Percentiles rank a stretch among this genome's conserved stretches.
These are phyloP conservation scores for Cyclotella kingstonii DNA, from an alignment of 108 stramenopile genomes.

Conservation along the genomic window DNA sequence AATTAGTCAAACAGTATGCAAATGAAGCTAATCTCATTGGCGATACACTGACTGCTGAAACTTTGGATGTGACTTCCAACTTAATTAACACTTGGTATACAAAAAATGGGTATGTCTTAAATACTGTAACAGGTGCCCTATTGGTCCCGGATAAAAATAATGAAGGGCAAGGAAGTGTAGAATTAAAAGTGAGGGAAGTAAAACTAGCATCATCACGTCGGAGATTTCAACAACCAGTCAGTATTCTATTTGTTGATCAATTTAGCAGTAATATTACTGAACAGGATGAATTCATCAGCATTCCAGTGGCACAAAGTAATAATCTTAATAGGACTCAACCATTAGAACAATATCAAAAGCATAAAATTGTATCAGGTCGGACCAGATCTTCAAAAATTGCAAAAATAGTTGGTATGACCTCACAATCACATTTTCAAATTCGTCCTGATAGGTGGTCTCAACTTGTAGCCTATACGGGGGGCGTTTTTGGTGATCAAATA, in stretches of 20 bases:
- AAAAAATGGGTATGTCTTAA: conserved; percentile 73
- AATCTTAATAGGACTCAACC: conserved; percentile 3
- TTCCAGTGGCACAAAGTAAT: conserved; percentile 7
- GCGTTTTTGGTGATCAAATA: conserved; percentile 42
- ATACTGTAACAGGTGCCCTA: conserved; percentile 69
- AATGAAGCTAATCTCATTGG: conserved; percentile 65
- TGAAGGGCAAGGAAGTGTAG: conserved; percentile 43
- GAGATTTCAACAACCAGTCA: conserved; percentile 40
- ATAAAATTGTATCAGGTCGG: conserved; percentile 56
- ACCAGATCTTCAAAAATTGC: conserved; percentile 65
- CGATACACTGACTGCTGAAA: conserved; percentile 52
- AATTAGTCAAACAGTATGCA: conserved; percentile 59
- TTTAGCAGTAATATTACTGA: conserved; percentile 52
- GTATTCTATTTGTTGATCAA: conserved; percentile 68
- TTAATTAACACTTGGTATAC: conserved; percentile 66
- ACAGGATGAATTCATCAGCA: conserved; percentile 23
- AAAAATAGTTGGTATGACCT: conserved; percentile 48
- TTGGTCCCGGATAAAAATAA: conserved; percentile 53
- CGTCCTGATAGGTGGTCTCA: conserved; percentile 27
- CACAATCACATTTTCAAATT: conserved; percentile 67
- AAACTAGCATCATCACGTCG: conserved; percentile 23
- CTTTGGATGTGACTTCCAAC: conserved; percentile 61
- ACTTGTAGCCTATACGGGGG: conserved; percentile 31
- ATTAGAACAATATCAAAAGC: conserved; percentile 49
- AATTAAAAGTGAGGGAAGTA: conserved; percentile 48